These are phyloP conservation scores for Colletotrichum tropicicola DNA, from an alignment of 2,329 filamentous ascomycete species.

Conservation along the genomic window DNA sequence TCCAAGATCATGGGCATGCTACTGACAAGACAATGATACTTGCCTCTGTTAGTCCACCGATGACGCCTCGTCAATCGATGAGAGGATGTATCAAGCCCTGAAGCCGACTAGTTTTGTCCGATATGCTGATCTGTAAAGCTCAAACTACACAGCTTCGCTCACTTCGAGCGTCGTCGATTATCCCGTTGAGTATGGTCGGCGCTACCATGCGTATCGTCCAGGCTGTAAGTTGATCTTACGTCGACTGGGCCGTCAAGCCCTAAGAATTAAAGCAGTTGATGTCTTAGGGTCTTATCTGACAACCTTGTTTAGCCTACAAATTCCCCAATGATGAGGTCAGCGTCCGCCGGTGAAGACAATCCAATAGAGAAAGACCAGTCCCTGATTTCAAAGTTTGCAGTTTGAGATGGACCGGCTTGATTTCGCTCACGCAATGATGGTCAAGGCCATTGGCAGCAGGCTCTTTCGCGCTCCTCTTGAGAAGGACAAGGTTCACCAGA, in stretches of 20 bases:
- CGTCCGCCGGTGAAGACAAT: too few relatives aligned
- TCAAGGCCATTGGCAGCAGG: neutral
- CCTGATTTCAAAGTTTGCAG: neutral
- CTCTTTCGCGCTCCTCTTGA: neutral
- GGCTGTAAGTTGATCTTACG: neutral
- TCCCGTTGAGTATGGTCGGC: conserved; percentile 13
- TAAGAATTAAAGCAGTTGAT: too few relatives aligned
- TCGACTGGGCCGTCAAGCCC: neutral
- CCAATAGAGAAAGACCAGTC: too few relatives aligned
- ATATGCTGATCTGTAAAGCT: neutral
- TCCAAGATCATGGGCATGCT: too few relatives aligned
- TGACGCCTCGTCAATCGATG: neutral
- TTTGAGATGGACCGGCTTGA: conserved; percentile 7
- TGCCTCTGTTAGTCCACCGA: too few relatives aligned
- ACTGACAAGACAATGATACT: too few relatives aligned
- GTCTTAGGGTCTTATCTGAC: too few relatives aligned
- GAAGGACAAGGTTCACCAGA: conserved; percentile 36
- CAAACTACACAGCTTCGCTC: neutral
- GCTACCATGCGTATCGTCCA: conserved; percentile 14
- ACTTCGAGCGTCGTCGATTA: conserved; percentile 7
- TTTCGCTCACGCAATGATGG: conserved; percentile 7
- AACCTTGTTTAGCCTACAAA: neutral
- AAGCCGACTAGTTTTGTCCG: neutral
- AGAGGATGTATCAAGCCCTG: neutral
- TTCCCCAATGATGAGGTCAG: conserved; percentile 4